Evolutionary conservation across 139 green algal genomes (phyloP).

Genomic region (Tetradesmus obliquus): DNA sequence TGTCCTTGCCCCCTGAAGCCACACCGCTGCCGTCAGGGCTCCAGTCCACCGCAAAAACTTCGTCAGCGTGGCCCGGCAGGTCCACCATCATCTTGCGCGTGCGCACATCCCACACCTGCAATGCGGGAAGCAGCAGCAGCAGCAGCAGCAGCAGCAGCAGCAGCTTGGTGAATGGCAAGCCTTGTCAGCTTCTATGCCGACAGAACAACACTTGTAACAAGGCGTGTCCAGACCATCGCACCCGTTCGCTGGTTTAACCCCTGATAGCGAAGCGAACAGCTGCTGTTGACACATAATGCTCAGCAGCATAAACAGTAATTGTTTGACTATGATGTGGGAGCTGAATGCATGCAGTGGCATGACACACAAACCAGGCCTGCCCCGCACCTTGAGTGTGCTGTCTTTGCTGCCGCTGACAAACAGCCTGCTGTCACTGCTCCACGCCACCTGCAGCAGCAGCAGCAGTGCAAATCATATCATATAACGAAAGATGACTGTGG

Average conservation of each 20-base stretch:
- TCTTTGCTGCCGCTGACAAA: slow-evolving; percentile 96
- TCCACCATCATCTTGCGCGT: slow-evolving; percentile 94
- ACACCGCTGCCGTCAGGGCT: slow-evolving; percentile 88
- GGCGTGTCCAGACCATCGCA: too few species aligned
- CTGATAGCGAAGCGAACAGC: too few species aligned
- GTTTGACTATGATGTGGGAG: too few species aligned
- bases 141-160: too few species aligned
- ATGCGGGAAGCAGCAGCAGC: not conserved
- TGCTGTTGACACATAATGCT: not conserved
- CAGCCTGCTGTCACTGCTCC: slow-evolving; percentile 93
- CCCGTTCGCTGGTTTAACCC: too few species aligned
- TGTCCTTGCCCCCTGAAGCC: slow-evolving; percentile 95
- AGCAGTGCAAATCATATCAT: not conserved
- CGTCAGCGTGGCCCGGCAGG: slow-evolving; percentile 96
- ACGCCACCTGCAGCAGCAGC: slow-evolving; percentile 73
- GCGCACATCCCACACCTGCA: slow-evolving; percentile 90
- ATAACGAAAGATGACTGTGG: not conserved
- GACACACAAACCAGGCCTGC: not conserved
- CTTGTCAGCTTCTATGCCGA: not conserved
- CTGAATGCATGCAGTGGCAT: too few species aligned
- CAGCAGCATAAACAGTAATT: not conserved
- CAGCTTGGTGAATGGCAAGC: not conserved
- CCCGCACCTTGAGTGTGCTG: slow-evolving; percentile 94
- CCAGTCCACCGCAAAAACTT: slow-evolving; percentile 97
- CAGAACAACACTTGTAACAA: too few species aligned